Evolutionary conservation across 768 basidiomycete species (phyloP).

Genomic region (Trametes punicea): DNA sequence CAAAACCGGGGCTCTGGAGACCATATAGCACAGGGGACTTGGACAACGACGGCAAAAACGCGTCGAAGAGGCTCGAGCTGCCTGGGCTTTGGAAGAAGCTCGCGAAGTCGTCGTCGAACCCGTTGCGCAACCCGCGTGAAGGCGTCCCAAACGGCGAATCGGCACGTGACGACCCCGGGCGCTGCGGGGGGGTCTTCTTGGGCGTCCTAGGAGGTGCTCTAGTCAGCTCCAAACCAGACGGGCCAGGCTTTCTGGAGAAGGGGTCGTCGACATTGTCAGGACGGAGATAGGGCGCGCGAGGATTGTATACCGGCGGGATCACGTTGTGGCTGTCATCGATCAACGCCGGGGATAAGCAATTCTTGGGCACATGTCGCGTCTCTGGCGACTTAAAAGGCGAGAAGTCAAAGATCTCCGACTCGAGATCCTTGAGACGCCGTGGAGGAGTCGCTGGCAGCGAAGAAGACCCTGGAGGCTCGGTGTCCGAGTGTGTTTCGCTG

Average conservation of each 20-base stretch:
- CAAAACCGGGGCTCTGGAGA: constrained; percentile 9
- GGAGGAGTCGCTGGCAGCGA: constrained; percentile 7
- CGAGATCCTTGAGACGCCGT: constrained; percentile 5
- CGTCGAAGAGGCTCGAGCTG: constrained; percentile 1
- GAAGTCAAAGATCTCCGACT: constrained; percentile 12
- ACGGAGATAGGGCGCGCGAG: constrained; percentile 6
- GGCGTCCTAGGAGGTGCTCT: constrained; percentile 3
- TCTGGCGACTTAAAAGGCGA: constrained; percentile 18
- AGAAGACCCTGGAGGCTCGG: background rate
- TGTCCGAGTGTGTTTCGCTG: background rate
- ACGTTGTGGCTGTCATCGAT: background rate
- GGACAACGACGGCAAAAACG: background rate
- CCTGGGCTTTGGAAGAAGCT: constrained; percentile 35
- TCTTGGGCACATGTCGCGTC: background rate
- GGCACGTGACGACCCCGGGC: constrained; percentile 32
- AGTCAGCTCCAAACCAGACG: background rate
- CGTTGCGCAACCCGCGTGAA: constrained; percentile 52
- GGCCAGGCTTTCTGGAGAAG: background rate
- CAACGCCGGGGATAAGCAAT: background rate
- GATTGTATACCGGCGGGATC: constrained; percentile 1
- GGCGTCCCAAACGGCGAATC: constrained; percentile 29
- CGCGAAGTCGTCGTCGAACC: constrained; percentile 70
- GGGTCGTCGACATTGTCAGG: constrained; percentile 4
- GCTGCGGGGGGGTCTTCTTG: constrained; percentile 36
- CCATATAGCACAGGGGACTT: constrained; percentile 2